Base-by-base conservation (phyloP, 2,329 filamentous ascomycete genomes). In the Microsporum canis region DNA sequence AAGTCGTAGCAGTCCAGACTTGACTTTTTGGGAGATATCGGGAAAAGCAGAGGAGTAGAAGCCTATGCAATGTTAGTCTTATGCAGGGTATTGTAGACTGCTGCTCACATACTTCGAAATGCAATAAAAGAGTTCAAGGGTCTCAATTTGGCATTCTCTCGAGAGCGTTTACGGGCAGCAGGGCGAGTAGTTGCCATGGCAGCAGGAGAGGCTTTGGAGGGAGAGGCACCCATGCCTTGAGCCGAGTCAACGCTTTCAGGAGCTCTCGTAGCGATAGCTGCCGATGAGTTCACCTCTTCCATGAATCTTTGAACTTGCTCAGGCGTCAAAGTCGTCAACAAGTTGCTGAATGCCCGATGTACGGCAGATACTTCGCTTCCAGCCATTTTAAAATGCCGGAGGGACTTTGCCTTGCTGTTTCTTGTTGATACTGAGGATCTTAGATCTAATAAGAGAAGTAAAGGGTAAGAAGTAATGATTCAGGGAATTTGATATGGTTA, bases 11-110 rank as follows among this genome's bases (percentile, higher is more conserved):
- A 78, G 73, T 12, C 75, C 76, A 45, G 81, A 84, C 60, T 80
- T 78, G 45, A 74, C 72, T 71, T 82, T 82, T 71, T 83, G 82
- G 41, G 76, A 76, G 57, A 74, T 69, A 34, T 72, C 71, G 5
- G 75, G 74, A 65, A 82, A 80, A 7, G 79, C 69, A 6, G 70
- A 67, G 34, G 78, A 71, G 65, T 80, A 80, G 67, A 78, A 80
- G 64, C 73, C 79, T 81, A 61, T 17, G 12, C 12, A 34, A 33
- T 12, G 33, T 57, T 57, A 57, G 53, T 39, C 17, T 57, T 14
- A 27, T 5, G n/a, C 5, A 27, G 55, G 23, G 33, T 56, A 41
- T 55, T 23, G 7, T 31, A 8, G 39, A 27, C 39, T 47, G 6
- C 33, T 23, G 1, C 3, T 23, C 31, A 60, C 58, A 12, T 67